Evolutionary conservation across 2,329 filamentous ascomycete genomes (phyloP).

Genomic region (Alternaria viburni): DNA sequence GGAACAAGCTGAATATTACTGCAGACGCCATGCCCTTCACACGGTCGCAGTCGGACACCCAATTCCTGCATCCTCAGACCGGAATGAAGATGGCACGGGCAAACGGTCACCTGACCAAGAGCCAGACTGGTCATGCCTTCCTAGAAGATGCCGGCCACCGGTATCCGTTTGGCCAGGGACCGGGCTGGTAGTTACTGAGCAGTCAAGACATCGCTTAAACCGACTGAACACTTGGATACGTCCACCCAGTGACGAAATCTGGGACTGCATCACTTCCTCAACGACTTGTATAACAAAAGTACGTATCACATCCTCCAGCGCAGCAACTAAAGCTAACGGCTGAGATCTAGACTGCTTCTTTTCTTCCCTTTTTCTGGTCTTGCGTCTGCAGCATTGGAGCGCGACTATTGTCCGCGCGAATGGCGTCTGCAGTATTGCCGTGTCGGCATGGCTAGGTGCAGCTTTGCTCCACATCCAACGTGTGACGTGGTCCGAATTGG

Average conservation of each 20-base stretch:
- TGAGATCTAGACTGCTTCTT: not conserved
- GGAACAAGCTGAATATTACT: conserved; percentile 2
- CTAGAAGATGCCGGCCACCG: not conserved
- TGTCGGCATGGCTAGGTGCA: not conserved
- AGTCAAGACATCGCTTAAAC: not conserved
- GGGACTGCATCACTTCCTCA: not conserved
- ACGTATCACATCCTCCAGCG: not conserved
- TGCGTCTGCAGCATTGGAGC: not conserved
- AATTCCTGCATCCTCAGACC: not conserved
- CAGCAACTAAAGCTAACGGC: not conserved
- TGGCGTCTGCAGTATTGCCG: not conserved
- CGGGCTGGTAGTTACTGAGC: not conserved
- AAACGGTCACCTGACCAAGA: not conserved
- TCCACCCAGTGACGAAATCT: no score
- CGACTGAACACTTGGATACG: not conserved
- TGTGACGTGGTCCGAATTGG: not conserved
- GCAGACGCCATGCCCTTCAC: conserved; percentile 10
- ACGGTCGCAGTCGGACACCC: not conserved
- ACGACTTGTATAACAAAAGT: not conserved
- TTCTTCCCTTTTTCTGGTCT: not conserved
- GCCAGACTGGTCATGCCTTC: not conserved
- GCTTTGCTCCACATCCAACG: not conserved
- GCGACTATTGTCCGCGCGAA: not conserved
- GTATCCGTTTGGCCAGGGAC: not conserved
- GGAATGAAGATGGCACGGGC: not conserved